Evolutionary conservation across 2,329 filamentous ascomycete species (phyloP), one percentile per base, ranked within the genome.

Genomic region (Trichoderma sp.): DNA sequence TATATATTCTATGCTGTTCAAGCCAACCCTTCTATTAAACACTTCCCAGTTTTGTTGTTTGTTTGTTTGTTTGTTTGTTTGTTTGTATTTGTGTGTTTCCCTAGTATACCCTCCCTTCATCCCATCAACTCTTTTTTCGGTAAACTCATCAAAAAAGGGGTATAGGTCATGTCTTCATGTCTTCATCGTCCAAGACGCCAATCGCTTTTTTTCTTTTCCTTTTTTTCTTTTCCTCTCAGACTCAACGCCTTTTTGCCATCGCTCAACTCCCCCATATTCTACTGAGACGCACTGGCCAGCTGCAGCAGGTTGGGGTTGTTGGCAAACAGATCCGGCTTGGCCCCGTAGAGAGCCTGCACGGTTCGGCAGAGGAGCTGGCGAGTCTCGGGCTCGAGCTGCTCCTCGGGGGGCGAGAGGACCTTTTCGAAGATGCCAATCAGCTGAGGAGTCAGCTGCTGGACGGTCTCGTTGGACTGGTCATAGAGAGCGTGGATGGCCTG

Each of bases 401-500:
- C 90, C 78, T 91, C 85, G 1, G 91, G 91, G 57, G 88, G 85
- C 68, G 84, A 82, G 67, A 94, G 84, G 19, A 94, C 91, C 74
- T 91, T 84, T 76, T 92, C 87, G 72, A 95, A 91, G 68, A 94
- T 80, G 13, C 87, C 85, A 71, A 93, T 81, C 67, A 95, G 83
- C 76, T 88, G 84, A 42, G 88, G 85, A 5, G 92, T 93, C 56
- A 93, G 84, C 73, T 87, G 83, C 78, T 89, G 87, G 56, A 94
- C 85, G 2, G 88, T 90, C 13, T 85, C 81, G 79, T 94, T 90
- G 71, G 88, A 86, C 70, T 86, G 82, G 73, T 90, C 86, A 91
- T 88, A 97, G 71, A 98, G 86, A 79, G 91, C 89, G 79, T 92
- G 90, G 75, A 99, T 90, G 87, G 94, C 96, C 78, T 91, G 87